Evolutionary conservation across 495 filamentous ascomycete genomes (phyloP), one percentile per base, ranked within the genome.

Genomic region (Cetradonia linearis): DNA sequence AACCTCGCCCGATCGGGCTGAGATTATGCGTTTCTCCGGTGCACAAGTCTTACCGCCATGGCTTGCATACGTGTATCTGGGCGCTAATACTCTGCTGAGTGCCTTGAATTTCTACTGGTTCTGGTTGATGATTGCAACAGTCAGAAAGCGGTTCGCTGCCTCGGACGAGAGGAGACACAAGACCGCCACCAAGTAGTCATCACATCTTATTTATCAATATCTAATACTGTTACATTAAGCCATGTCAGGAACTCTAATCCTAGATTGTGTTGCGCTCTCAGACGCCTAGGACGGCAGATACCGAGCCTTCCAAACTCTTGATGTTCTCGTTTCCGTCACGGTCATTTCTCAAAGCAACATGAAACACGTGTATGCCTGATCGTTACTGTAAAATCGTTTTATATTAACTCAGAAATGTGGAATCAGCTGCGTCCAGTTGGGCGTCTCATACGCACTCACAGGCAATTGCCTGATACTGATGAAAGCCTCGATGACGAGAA

Each of bases 41-140:
- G 16, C 72, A 11, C 67, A 71, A 30, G 33, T 67, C 16, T 69
- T 89, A 5, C 87, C 87, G 0, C 23, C 79, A 0, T 96, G 91
- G 91, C 76, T 96, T 28, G 86, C 86, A 5, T 66, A 76, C 20
- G 77, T 82, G 25, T 96, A 96, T 64, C 73, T 95, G 0, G 75
- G 71, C 4, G 82, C 81, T 44, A 96, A 97, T 68, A 49, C 90
- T 31, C 76, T 85, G 7, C 75, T 97, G n/a, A 95, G 92, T 72
- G 73, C 78, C 47, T 75, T 97, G 55, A 97, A 96, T 73, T 89
- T 88, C 71, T 90, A 83, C 74, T 97, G 92, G 92, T 96, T 95
- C 72, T 82, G 83, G 62, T 91, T 90, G 79, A 97, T 97, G 92
- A 86, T 97, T 56, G 80, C 86, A 57, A 87, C 92, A 14, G 84